A percentile compares a stretch with the other conserved stretches of the same genome.
Conservation (phyloP, 2,329 filamentous ascomycete species). For the Monosporascus sp. region DNA sequence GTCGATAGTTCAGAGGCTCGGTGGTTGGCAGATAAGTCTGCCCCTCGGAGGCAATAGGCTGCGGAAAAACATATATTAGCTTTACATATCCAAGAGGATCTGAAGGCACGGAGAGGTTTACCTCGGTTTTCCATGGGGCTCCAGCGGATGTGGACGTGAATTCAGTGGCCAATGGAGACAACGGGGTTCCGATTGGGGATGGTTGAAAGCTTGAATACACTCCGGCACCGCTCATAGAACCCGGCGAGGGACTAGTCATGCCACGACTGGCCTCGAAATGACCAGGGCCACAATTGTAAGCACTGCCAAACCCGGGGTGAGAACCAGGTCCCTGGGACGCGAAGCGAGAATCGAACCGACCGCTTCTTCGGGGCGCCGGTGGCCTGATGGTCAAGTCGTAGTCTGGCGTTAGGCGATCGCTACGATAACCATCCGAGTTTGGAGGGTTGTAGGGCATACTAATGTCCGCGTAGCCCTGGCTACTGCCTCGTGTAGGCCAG, state of each 20-base stretch:
- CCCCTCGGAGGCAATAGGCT: constrained; percentile 49
- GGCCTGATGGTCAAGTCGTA: constrained; percentile 42
- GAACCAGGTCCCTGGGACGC: constrained; percentile 25
- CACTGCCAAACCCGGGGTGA: constrained; percentile 27
- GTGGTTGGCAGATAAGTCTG: constrained; percentile 80
- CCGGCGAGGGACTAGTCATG: constrained; percentile 26
- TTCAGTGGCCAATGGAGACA: constrained; percentile 70
- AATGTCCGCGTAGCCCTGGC: constrained; percentile 36
- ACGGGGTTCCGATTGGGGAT: constrained; percentile 44
- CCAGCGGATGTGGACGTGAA: constrained; percentile 54
- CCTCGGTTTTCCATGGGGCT: constrained; percentile 51
- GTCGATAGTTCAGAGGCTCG: constrained; percentile 94
- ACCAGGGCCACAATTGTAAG: constrained; percentile 27
- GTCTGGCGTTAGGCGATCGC: constrained; percentile 44
- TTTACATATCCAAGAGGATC: constrained; percentile 7
- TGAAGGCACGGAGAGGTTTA: constrained; percentile 22
- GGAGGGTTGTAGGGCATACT: constrained; percentile 27
- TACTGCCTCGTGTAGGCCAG: constrained; percentile 43
- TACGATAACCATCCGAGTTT: constrained; percentile 35
- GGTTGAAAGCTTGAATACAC: constrained; percentile 23
- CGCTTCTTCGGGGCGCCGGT: constrained; percentile 37
- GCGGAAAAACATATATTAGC: constrained; percentile 17
- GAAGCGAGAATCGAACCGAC: constrained; percentile 40
- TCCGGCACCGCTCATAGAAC: constrained; percentile 27
- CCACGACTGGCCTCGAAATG: constrained; percentile 32